Conservation (phyloP, 202 grass and related monocot species). For the Eragrostis tef region DNA sequence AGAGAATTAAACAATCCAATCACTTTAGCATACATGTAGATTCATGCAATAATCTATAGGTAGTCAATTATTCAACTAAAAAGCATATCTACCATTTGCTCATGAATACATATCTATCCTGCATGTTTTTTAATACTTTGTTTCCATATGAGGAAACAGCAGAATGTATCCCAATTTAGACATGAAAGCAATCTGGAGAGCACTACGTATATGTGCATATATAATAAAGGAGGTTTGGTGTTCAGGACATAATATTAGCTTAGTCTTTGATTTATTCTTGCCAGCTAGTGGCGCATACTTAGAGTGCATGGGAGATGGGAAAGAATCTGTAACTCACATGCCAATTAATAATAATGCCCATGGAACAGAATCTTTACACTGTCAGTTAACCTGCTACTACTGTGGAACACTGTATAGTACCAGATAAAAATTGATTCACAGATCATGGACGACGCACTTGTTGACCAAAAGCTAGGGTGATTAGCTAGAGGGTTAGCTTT, state of each 20-base stretch:
- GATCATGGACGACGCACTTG: not conserved
- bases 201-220: not conserved
- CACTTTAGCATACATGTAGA: not conserved
- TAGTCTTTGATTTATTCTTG: slow-evolving; percentile 19
- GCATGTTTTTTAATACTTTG: slow-evolving; percentile 8
- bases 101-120: not conserved
- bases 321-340: slow-evolving; percentile 24
- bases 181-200: slow-evolving; percentile 11
- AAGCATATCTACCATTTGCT: slow-evolving; percentile 20
- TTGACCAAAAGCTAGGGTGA: slow-evolving; percentile 8
- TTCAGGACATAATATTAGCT: slow-evolving; percentile 23
- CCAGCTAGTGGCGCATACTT: not conserved
- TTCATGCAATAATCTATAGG: slow-evolving; percentile 6
- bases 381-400: slow-evolving; percentile 8
- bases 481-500: not conserved
- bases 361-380: slow-evolving; percentile 34
- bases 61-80: slow-evolving; percentile 20
- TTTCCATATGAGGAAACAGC: slow-evolving; percentile 48
- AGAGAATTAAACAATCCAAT: not conserved
- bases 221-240: not conserved
- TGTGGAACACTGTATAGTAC: not conserved
- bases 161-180: not conserved
- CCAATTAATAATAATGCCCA: slow-evolving; percentile 18
- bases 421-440: not conserved
- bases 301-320: slow-evolving; percentile 4